A percentile compares a stretch with the other conserved stretches of the same genome.
These are phyloP conservation scores for Tolypocladium capitatum DNA, from an alignment of 2,329 filamentous ascomycete genomes.

Conservation along the genomic window DNA sequence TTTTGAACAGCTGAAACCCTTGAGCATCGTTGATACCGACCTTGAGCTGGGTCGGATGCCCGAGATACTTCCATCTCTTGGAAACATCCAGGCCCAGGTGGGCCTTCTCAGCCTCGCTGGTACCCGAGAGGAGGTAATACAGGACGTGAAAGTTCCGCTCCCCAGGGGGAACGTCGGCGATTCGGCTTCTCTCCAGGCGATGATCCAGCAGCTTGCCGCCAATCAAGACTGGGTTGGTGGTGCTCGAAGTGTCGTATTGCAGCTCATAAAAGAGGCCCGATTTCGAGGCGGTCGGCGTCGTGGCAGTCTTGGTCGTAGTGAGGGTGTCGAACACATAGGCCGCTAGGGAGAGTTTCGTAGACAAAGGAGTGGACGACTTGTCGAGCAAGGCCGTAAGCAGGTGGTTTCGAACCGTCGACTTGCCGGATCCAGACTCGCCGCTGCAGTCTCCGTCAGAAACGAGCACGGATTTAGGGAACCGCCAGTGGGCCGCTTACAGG, in stretches of 20 bases:
- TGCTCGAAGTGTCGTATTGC: conserved; percentile 85
- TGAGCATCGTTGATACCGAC: conserved; percentile 93
- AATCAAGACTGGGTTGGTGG: conserved; percentile 73
- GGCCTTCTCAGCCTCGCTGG: conserved; percentile 75
- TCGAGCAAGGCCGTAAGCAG: conserved; percentile 73
- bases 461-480: not conserved
- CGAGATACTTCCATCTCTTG: conserved; percentile 90
- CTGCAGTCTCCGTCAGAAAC: conserved; percentile 28
- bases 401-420: conserved; percentile 87
- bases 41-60: conserved; percentile 91
- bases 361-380: conserved; percentile 85
- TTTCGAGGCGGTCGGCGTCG: conserved; percentile 90
- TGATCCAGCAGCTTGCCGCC: conserved; percentile 93
- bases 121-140: conserved; percentile 90
- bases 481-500: conserved; percentile 47
- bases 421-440: conserved; percentile 90
- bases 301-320: conserved; percentile 93
- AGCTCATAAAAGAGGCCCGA: conserved; percentile 91
- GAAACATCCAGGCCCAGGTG: conserved; percentile 56
- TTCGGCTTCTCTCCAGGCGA: conserved; percentile 78
- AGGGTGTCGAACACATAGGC: conserved; percentile 93
- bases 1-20: conserved; percentile 96
- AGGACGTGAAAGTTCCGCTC: conserved; percentile 94
- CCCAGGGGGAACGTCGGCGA: conserved; percentile 83
- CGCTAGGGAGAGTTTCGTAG: conserved; percentile 82